Percentiles rank a stretch among this genome's conserved stretches.
These are phyloP conservation scores for Cudoniella acicularis DNA, from an alignment of 495 filamentous ascomycete genomes.

Conservation along the genomic window DNA sequence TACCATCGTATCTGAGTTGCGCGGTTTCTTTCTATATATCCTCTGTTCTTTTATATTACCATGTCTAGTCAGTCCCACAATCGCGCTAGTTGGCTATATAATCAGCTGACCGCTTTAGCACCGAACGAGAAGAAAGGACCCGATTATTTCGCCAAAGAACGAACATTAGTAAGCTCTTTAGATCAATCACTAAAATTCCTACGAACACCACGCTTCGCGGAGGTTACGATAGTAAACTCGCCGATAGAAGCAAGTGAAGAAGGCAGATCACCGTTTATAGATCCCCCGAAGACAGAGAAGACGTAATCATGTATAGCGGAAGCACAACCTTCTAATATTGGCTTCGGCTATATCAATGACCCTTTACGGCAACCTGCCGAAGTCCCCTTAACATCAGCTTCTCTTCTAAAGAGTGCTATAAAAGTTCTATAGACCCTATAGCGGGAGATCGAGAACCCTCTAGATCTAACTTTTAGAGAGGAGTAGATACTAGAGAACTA, in stretches of 20 bases:
- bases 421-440: constrained; percentile 77
- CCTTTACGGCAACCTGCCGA: constrained; percentile 43
- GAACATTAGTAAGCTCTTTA: no score
- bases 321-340: constrained; percentile 74
- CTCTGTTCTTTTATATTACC: no score
- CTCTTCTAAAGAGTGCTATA: constrained; percentile 84
- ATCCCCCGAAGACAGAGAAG: constrained; percentile 50
- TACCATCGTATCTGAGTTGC: no score
- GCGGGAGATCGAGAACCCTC: constrained; percentile 58
- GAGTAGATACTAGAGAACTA: constrained; percentile 78
- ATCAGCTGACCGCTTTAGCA: no score
- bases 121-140: no score
- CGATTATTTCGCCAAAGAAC: no score
- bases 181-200: constrained; percentile 68
- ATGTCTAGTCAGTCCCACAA: no score
- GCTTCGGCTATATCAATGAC: constrained; percentile 81
- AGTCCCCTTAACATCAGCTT: constrained; percentile 60
- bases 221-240: constrained; percentile 84
- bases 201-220: constrained; percentile 82
- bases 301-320: constrained; percentile 50
- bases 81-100: no score
- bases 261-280: constrained; percentile 61
- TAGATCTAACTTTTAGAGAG: constrained; percentile 86
- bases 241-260: constrained; percentile 59
- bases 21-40: no score